These are phyloP conservation scores for Coemansia sp. DNA, from an alignment of 192 early-diverging fungal genomes.

Conservation along the genomic window DNA sequence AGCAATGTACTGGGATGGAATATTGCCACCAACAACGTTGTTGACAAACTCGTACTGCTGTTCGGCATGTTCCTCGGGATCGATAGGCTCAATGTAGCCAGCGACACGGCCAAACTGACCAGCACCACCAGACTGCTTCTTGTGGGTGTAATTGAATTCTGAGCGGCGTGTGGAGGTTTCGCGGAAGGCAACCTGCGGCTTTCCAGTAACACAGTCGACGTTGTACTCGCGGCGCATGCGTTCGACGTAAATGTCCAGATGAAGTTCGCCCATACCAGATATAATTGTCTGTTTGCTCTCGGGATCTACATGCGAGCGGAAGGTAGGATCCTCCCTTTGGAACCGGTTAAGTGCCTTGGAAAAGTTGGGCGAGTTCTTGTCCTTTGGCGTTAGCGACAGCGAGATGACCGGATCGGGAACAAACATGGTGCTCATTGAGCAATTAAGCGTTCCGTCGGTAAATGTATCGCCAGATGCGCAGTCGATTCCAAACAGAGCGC, in stretches of 20 bases:
- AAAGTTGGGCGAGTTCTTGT: slow-evolving; percentile 77
- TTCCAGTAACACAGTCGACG: slow-evolving; percentile 92
- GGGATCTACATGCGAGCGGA: slow-evolving; percentile 75
- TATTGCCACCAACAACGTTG: slow-evolving; percentile 90
- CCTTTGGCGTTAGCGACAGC: slow-evolving; percentile 86
- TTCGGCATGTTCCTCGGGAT: slow-evolving; percentile 59
- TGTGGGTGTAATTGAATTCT: slow-evolving; percentile 95
- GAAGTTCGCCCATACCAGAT: slow-evolving; percentile 86
- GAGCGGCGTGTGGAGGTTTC: slow-evolving; percentile 79
- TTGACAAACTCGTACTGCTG: slow-evolving; percentile 74
- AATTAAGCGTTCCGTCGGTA: slow-evolving; percentile 78
- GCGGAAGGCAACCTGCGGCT: slow-evolving; percentile 97
- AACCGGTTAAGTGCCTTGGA: slow-evolving; percentile 73
- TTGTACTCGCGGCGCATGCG: slow-evolving; percentile 98
- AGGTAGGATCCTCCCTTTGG: slow-evolving; percentile 84
- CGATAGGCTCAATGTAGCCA: slow-evolving; percentile 89
- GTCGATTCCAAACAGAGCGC: slow-evolving; percentile 97
- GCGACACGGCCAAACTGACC: slow-evolving; percentile 93
- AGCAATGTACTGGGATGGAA: slow-evolving; percentile 88
- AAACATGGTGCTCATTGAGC: slow-evolving; percentile 96
- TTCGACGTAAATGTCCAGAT: slow-evolving; percentile 93
- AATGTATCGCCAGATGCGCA: slow-evolving; percentile 97
- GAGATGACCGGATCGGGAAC: slow-evolving; percentile 98
- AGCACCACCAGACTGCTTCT: slow-evolving; percentile 97
- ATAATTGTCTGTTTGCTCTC: slow-evolving; percentile 89